These are phyloP conservation scores for Deinandra increscens DNA, from an alignment of 129 eudicot species.

Conservation along the genomic window DNA sequence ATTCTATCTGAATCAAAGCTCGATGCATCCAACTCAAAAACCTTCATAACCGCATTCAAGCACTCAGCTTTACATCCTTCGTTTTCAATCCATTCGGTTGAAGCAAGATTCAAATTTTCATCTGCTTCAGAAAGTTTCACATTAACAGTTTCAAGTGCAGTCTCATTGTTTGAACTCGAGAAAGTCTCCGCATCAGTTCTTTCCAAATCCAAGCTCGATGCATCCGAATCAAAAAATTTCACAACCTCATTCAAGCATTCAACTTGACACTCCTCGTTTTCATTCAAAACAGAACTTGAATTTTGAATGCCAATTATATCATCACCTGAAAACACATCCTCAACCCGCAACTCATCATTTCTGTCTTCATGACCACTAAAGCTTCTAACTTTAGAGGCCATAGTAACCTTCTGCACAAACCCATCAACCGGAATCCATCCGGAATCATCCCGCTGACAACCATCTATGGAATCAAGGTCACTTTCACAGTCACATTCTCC, in stretches of 20 bases:
- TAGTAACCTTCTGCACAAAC: slow-evolving; percentile 27
- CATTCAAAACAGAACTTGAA: neutral
- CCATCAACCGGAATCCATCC: slow-evolving; percentile 23
- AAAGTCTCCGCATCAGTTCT: neutral
- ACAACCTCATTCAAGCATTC: neutral
- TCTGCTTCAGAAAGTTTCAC: neutral
- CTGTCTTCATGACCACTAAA: slow-evolving; percentile 38
- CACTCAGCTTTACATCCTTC: neutral
- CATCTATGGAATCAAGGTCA: slow-evolving; percentile 29
- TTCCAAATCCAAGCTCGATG: slow-evolving; percentile 20
- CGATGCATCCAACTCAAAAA: neutral
- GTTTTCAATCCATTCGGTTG: neutral
- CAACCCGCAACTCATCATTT: slow-evolving; percentile 27
- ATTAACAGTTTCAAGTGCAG: neutral
- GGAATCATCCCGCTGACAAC: too few relatives aligned
- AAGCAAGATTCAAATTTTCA: neutral
- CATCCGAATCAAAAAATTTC: neutral
- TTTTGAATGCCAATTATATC: neutral
- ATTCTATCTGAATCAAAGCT: slow-evolving; percentile 13
- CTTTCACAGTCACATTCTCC: slow-evolving; percentile 44
- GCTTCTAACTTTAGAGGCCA: slow-evolving; percentile 40
- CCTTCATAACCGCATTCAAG: neutral
- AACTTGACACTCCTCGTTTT: too few relatives aligned
- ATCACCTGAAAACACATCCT: slow-evolving; percentile 15
- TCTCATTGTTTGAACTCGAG: slow-evolving; percentile 8